Base-by-base conservation (phyloP, 176 grass and related monocot species). In the Aegilops speltoides region DNA sequence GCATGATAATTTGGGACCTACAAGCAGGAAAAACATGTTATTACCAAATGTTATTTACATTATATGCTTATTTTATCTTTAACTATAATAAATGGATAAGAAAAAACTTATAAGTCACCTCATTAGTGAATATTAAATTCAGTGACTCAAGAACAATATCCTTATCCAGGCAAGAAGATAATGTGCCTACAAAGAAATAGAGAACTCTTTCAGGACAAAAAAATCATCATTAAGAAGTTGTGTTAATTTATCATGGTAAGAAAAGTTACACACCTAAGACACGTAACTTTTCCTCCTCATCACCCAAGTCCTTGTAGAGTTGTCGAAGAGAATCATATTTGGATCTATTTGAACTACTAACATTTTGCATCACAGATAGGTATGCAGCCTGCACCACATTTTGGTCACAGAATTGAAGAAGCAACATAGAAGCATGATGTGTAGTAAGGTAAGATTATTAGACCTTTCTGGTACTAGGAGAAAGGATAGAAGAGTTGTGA, bases 1-100 rank as follows among this genome's bases (percentile, higher is more conserved):
- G 86, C 88, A 87, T 94, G 92, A 83, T 97, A 84, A 65, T 90
- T 90, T 67, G 88, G 87, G 77, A 97, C 80, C 94, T 97, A 70
- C 17, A 54, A 83, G 70, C 11, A 78, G 48, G 26, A 78, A 17
- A 89, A 29, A 86, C 17, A 73, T 43, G 71, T 46, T 22, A 85
- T 22, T 43, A 7, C 2, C 50, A 16, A 63, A 23, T 67, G 31
- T 13, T 79, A 40, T 29, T 52, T 16, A 8, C 37, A 71, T 73
- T 24, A 10, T 6, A 43, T 40, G 26, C 2, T 40, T 59, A 67
- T n/a, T 23, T 2, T 22, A 12, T 13, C 43, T 79, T 80, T 22
- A 26, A 86, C 1, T 19, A 1, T 16, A 14, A 81, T 40, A 5
- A 29, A 76, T 32, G 15, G 31, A 32, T 5, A 82, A 67, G 33